A percentile compares a stretch with the other conserved stretches of the same genome.
phyloP scores from a whole-genome alignment of 2,329 filamentous ascomycete species.

The Fusarium tupiense region DNA sequence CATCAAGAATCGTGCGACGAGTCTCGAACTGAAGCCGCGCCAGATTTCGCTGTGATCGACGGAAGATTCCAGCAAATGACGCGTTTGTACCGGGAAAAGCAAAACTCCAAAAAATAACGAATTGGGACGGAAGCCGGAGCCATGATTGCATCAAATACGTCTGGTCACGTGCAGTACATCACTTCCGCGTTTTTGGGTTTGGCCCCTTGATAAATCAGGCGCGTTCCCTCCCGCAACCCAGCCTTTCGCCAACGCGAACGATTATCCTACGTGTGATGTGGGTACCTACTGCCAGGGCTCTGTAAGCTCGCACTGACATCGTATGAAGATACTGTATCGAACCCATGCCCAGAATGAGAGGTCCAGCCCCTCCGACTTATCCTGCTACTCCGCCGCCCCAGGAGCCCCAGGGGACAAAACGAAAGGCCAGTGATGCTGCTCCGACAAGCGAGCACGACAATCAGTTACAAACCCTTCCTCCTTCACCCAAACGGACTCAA shows the following conservation, averaged over 20 bases:
- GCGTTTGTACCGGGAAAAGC: not conserved
- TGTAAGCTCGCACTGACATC: not conserved
- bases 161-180: fast-evolving
- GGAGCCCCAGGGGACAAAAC: not conserved
- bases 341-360: not conserved
- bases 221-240: not conserved
- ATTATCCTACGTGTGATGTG: not conserved
- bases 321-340: too few relatives aligned
- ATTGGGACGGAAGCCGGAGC: not conserved
- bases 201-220: not conserved
- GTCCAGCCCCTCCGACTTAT: too few relatives aligned
- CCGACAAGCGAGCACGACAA: not conserved
- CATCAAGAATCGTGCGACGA: not conserved
- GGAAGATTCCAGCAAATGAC: not conserved
- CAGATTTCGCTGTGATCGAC: not conserved
- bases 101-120: not conserved
- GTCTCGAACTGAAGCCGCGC: not conserved
- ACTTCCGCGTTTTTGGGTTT: not conserved
- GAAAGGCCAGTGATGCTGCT: not conserved
- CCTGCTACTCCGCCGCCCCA: not conserved
- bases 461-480: not conserved
- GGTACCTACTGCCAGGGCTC: not conserved
- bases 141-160: not conserved
- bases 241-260: too few relatives aligned
- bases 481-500: not conserved